A percentile compares a stretch with the other conserved stretches of the same genome.
phyloP scores from a whole-genome alignment of 2,329 filamentous ascomycete species.

The Botrytis byssoidea region DNA sequence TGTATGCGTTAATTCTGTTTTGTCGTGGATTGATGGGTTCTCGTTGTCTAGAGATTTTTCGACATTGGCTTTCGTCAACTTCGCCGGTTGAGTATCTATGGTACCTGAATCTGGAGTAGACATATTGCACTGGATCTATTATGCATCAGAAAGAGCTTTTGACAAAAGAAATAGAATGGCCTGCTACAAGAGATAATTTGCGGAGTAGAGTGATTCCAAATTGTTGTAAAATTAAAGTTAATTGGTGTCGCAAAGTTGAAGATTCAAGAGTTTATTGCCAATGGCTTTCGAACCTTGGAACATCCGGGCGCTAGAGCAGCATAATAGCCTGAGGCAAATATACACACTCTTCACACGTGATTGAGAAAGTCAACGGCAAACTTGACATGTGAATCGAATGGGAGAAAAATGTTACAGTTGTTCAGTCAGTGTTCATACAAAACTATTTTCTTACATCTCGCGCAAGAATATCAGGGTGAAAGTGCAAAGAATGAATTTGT shows the following conservation, averaged over 20 bases:
- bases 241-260: constrained; percentile 7
- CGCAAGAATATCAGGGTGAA: background rate
- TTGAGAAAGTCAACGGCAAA: background rate
- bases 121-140: constrained; percentile 21
- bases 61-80: background rate
- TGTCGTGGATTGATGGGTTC: background rate
- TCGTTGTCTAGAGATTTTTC: background rate
- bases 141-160: constrained; percentile 22
- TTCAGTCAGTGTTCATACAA: background rate
- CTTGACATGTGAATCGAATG: too few relatives aligned
- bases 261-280: constrained; percentile 2
- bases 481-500: background rate
- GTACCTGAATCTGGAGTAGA: constrained; percentile 19
- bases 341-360: background rate
- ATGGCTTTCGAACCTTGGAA: constrained; percentile 5
- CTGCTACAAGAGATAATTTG: constrained; percentile 13
- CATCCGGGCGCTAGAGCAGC: background rate
- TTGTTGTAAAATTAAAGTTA: background rate
- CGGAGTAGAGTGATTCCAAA: background rate
- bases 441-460: background rate
- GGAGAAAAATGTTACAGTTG: background rate
- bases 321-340: background rate
- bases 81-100: constrained; percentile 13
- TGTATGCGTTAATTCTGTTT: constrained; percentile 1
- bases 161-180: constrained; percentile 20